Evolutionary conservation across 2,329 filamentous ascomycete species (phyloP).

Genomic region (Penicillium sp.): DNA sequence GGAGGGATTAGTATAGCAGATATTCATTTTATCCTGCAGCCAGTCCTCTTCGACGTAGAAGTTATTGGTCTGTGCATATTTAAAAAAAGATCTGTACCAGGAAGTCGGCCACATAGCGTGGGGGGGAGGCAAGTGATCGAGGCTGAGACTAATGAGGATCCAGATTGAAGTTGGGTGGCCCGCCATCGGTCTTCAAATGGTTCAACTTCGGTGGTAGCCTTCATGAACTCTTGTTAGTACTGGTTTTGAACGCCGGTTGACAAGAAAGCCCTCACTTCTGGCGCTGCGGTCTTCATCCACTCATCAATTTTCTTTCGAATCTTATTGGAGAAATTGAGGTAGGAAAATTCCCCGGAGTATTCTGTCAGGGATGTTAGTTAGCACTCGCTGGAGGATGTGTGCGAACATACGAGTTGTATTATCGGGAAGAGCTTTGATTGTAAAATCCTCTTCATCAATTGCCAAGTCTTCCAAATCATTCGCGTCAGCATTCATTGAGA

Average conservation of each 20-base stretch:
- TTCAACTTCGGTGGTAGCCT: constrained; percentile 44
- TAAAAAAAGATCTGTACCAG: constrained; percentile 50
- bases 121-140: constrained; percentile 46
- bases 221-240: constrained; percentile 12
- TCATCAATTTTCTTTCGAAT: constrained; percentile 49
- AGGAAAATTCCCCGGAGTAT: constrained; percentile 52
- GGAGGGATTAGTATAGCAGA: constrained; percentile 43
- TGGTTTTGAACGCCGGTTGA: not conserved
- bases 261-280: constrained; percentile 34
- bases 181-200: constrained; percentile 49
- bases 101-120: constrained; percentile 50
- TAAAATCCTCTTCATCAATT: constrained; percentile 48
- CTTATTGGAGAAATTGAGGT: constrained; percentile 50
- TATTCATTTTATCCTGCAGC: constrained; percentile 44
- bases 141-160: constrained; percentile 42
- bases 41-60: constrained; percentile 50
- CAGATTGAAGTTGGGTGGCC: constrained; percentile 47
- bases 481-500: constrained; percentile 36
- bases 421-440: constrained; percentile 45
- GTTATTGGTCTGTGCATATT: constrained; percentile 50
- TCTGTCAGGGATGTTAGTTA: constrained; percentile 30
- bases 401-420: constrained; percentile 44
- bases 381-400: not conserved
- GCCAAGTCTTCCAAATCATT: constrained; percentile 47
- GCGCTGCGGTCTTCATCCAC: constrained; percentile 45